phyloP scores from a whole-genome alignment of 768 basidiomycete genomes.

The Boletus edulis region DNA sequence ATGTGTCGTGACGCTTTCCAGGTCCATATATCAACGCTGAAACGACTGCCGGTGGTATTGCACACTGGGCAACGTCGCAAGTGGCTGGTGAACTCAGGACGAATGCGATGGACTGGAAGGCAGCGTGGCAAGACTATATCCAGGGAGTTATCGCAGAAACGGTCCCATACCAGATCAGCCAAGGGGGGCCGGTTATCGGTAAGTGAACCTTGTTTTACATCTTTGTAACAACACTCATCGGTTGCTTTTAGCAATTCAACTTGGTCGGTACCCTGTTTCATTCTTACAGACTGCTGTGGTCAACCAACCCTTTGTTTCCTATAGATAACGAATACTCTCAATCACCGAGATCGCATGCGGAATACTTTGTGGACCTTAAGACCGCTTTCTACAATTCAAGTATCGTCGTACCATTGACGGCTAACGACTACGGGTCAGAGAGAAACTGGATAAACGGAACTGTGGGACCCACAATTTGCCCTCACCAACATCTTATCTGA shows the following conservation, averaged over 20 bases:
- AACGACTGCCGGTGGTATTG: constrained; percentile 73
- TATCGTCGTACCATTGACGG: constrained; percentile 70
- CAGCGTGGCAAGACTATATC: constrained; percentile 73
- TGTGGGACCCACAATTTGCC: constrained; percentile 32
- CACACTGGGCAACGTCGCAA: constrained; percentile 68
- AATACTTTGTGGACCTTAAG: constrained; percentile 66
- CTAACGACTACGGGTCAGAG: constrained; percentile 63
- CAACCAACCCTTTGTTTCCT: not conserved
- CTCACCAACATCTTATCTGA: constrained; percentile 1
- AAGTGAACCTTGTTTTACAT: constrained; percentile 15
- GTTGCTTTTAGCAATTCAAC: constrained; percentile 45
- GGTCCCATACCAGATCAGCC: constrained; percentile 61
- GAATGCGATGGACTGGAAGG: constrained; percentile 61
- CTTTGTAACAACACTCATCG: not conserved
- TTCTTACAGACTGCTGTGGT: not conserved
- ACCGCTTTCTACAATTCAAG: constrained; percentile 49
- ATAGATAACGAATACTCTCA: constrained; percentile 78
- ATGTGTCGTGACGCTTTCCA: constrained; percentile 7
- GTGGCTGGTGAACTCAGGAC: constrained; percentile 70
- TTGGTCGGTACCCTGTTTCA: constrained; percentile 38
- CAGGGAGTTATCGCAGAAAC: constrained; percentile 61
- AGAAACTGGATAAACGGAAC: constrained; percentile 70
- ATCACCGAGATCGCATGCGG: constrained; percentile 37
- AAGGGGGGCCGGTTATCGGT: constrained; percentile 77
- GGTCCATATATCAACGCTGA: constrained; percentile 70